phyloP scores from a whole-genome alignment of 106 monocot genomes.

The Xerophyta viscosa region DNA sequence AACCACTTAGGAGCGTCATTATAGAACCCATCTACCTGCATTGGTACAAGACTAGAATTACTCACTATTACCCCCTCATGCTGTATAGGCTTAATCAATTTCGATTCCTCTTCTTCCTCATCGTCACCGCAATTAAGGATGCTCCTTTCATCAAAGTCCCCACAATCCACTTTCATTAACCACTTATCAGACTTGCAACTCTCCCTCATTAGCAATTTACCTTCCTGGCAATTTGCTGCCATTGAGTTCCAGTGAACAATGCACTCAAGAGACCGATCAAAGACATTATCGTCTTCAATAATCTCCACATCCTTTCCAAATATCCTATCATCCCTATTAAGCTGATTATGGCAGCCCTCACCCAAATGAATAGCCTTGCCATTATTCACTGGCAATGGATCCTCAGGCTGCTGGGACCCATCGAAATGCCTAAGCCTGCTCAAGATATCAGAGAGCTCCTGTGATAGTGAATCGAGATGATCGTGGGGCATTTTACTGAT shows the following conservation, averaged over 20 bases:
- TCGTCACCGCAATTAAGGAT: constrained; percentile 68
- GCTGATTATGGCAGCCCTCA: constrained; percentile 20
- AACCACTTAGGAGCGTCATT: constrained; percentile 51
- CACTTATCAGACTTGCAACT: constrained; percentile 67
- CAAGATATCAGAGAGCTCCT: constrained; percentile 50
- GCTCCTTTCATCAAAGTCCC: constrained; percentile 84
- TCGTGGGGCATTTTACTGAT: constrained; percentile 52
- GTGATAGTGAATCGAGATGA: constrained; percentile 24
- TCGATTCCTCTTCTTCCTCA: constrained; percentile 61
- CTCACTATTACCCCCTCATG: constrained; percentile 52
- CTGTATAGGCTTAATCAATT: constrained; percentile 68
- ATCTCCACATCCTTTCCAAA: constrained; percentile 55
- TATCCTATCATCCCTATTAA: constrained; percentile 40
- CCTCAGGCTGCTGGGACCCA: constrained; percentile 31
- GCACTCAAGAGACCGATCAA: constrained; percentile 50
- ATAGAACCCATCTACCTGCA: constrained; percentile 86
- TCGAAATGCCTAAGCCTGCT: constrained; percentile 49
- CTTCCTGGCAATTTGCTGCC: constrained; percentile 45
- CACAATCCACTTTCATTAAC: constrained; percentile 67
- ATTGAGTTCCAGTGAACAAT: constrained; percentile 69
- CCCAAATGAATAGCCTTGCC: constrained; percentile 59
- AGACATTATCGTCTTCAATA: constrained; percentile 70
- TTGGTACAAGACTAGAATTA: constrained; percentile 57
- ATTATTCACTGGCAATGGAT: constrained; percentile 32
- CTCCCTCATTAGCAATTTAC: constrained; percentile 53